phyloP scores from a whole-genome alignment of 441 rosid genomes.

The Erodium moschatum region DNA sequence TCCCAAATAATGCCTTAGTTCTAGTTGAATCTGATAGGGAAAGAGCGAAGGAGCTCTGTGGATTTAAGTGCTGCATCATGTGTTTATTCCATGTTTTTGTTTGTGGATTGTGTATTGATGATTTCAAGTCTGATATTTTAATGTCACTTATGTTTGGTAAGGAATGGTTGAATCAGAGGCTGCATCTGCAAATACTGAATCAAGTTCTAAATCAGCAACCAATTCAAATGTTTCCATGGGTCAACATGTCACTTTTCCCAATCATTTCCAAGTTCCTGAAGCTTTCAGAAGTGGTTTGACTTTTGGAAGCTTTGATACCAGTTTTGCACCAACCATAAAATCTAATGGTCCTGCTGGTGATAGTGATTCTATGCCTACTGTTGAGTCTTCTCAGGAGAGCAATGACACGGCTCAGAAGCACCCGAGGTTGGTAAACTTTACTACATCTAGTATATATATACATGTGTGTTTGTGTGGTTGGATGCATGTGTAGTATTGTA shows the following conservation, averaged over 20 bases:
- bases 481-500: background rate
- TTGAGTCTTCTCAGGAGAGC: slow-evolving; percentile 33
- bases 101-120: background rate
- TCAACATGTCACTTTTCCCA: slow-evolving; percentile 65
- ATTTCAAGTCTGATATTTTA: slow-evolving; percentile 4
- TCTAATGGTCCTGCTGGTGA: slow-evolving; percentile 26
- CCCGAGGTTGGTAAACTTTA: slow-evolving; percentile 44
- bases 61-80: too few species aligned
- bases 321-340: slow-evolving; percentile 17
- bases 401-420: slow-evolving; percentile 35
- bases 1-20: too few species aligned
- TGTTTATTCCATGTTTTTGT: background rate
- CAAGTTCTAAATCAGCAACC: slow-evolving; percentile 26
- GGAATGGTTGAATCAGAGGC: slow-evolving; percentile 31
- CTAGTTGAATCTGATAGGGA: too few species aligned
- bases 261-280: slow-evolving; percentile 60
- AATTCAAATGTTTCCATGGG: slow-evolving; percentile 34
- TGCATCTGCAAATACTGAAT: slow-evolving; percentile 25
- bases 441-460: background rate
- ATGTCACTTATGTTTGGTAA: slow-evolving; percentile 21
- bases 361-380: slow-evolving; percentile 25
- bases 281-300: slow-evolving; percentile 59
- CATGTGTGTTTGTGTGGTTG: background rate
- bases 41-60: too few species aligned
- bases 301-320: slow-evolving; percentile 70